Percentiles rank a stretch among this genome's conserved stretches.
Evolutionary conservation across 371 early-diverging fungal genomes (phyloP).

Genomic region (Actinomucor elegans): DNA sequence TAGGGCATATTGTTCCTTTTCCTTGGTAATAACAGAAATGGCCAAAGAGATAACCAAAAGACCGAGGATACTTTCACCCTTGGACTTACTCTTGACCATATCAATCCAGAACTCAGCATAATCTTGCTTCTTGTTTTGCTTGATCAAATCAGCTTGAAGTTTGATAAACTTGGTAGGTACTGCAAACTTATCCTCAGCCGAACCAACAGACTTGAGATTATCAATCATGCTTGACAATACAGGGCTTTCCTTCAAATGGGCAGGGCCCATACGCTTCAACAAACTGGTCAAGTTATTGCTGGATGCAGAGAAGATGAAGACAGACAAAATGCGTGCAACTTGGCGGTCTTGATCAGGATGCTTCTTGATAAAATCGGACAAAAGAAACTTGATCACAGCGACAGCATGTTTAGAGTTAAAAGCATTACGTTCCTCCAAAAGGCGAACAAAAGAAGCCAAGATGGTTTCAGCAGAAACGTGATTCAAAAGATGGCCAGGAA

Average conservation of each 20-base stretch:
- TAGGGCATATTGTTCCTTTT: constrained; percentile 10
- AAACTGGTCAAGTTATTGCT: constrained; percentile 17
- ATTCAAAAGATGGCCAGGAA: constrained; percentile 33
- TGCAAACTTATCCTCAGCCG: constrained; percentile 9
- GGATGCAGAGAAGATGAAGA: constrained; percentile 31
- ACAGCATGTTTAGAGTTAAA: constrained; percentile 22
- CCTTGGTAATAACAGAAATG: constrained; percentile 11
- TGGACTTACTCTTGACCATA: constrained; percentile 18
- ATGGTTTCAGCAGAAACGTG: constrained; percentile 40
- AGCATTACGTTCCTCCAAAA: constrained; percentile 32
- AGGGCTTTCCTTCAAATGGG: constrained; percentile 1
- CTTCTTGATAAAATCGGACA: constrained; percentile 24
- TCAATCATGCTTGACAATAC: constrained; percentile 19
- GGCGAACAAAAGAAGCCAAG: constrained; percentile 19
- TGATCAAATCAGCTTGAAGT: constrained; percentile 30
- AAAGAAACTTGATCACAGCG: constrained; percentile 32
- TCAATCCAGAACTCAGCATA: constrained; percentile 29
- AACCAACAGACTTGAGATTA: constrained; percentile 9
- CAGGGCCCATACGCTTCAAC: constrained; percentile 5
- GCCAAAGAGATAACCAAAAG: constrained; percentile 33
- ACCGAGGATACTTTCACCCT: constrained; percentile 24
- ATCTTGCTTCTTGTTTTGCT: constrained; percentile 7
- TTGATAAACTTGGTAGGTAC: constrained; percentile 29
- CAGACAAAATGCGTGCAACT: constrained; percentile 31
- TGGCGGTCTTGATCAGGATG: constrained; percentile 19